Conservation (phyloP, 176 grass and related monocot genomes). For the Carex littledalei region DNA sequence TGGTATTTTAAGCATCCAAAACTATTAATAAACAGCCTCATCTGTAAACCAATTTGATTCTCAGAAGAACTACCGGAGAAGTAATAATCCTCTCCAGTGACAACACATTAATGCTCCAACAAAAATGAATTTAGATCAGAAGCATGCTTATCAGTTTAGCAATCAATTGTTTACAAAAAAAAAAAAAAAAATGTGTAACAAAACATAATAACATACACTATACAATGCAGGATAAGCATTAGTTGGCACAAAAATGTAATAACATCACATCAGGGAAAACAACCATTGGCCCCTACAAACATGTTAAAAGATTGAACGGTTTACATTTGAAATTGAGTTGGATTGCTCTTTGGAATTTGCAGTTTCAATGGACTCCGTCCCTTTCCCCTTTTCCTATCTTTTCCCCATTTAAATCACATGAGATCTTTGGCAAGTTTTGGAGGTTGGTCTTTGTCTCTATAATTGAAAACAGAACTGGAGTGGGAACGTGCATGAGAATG, state of each 20-base stretch:
- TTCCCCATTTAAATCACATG: constrained; percentile 27
- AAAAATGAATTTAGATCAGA: neutral
- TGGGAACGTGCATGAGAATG: neutral
- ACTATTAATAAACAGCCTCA: neutral
- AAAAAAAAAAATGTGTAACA: neutral
- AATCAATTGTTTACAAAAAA: neutral
- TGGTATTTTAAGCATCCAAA: neutral
- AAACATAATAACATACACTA: neutral
- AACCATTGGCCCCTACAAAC: neutral
- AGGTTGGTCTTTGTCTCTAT: constrained; percentile 25
- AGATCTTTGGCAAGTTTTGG: constrained; percentile 46
- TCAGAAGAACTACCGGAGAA: neutral
- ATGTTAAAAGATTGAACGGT: neutral
- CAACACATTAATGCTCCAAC: neutral
- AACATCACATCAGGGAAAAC: neutral
- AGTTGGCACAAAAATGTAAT: constrained; percentile 1
- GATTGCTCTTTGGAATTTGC: neutral
- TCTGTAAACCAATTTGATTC: neutral
- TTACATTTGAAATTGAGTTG: neutral
- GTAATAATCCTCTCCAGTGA: neutral
- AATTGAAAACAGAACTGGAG: neutral
- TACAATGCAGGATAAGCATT: neutral
- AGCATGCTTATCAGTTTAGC: neutral
- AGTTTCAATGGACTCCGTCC: neutral
- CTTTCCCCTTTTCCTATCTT: neutral